Percentiles rank a stretch among this genome's conserved stretches.
Conservation (phyloP, 176 grass and related monocot species). For the Chrysopogon serrulatus region DNA sequence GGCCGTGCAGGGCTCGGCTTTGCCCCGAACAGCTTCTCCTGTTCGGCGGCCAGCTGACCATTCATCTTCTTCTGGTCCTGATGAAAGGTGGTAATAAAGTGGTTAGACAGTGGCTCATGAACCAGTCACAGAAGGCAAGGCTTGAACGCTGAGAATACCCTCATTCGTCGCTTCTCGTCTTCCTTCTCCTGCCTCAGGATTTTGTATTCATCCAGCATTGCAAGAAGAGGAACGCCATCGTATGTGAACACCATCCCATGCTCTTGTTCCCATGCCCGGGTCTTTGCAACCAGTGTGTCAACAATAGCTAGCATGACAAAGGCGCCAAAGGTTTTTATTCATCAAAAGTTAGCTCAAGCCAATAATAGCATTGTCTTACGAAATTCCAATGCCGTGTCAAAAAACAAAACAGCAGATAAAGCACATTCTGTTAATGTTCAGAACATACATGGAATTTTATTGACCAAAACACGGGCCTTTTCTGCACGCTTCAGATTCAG, state of each 20-base stretch:
- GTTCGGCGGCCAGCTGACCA: conserved; percentile 65
- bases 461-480: conserved; percentile 82
- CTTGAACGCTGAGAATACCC: conserved; percentile 17
- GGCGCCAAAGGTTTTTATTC: neutral
- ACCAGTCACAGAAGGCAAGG: neutral
- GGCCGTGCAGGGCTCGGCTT: conserved; percentile 62
- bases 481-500: conserved; percentile 90
- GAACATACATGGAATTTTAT: conserved; percentile 81
- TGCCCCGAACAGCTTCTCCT: conserved; percentile 62
- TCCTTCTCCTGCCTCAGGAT: conserved; percentile 69
- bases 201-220: conserved; percentile 91
- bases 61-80: conserved; percentile 94
- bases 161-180: conserved; percentile 82
- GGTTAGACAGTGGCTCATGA: neutral
- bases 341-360: neutral
- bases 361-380: neutral
- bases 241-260: conserved; percentile 50
- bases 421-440: neutral
- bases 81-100: neutral
- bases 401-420: neutral
- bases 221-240: conserved; percentile 70
- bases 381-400: neutral
- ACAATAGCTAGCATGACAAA: conserved; percentile 51
- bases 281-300: conserved; percentile 74
- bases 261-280: conserved; percentile 75